Base-by-base conservation (phyloP, 495 filamentous ascomycete species). In the Cryomyces minteri region DNA sequence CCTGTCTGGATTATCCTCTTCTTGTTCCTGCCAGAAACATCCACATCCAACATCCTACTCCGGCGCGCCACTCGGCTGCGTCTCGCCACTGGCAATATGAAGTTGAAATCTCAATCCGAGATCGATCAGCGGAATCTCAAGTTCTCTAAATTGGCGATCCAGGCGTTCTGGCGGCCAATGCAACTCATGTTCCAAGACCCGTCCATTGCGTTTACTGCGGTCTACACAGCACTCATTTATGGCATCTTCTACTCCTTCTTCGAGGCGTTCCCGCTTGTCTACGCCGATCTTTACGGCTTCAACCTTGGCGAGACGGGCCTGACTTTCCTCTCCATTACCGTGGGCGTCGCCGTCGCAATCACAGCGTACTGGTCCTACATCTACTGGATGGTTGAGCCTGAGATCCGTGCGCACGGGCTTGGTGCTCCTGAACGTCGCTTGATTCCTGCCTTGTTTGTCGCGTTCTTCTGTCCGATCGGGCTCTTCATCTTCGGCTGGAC, bases 261-360 rank as follows among this genome's bases (percentile, higher is more conserved):
- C 65, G 79, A 82, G 55, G 76, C 72, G 50, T 82, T 84, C 64
- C 78, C 79, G 4, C 60, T 84, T n/a, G 76, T 84, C 43, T 84
- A 80, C 62, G 67, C 68, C 1, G 67, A 62, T 45, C 64, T 70
- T 47, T 82, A 82, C 62, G 56, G 58, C 54, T 77, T 83, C 62
- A 72, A 64, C 47, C 61, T 74, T 25, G 79, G 80, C 40, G 50
- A 72, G 48, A 61, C 71, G 46, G 78, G 80, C 40, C 65, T 84
- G 5, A 70, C 76, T 32, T 84, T 84, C 69, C 60, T 76, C 4
- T 70, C 72, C 50, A 67, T 82, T 50, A 57, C 73, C 47, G 67
- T 82, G 34, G 65, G 69, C 11, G 73, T 70, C 52, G 42, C 73
- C 33, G 44, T 82, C 43, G 69, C 66, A 32, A 62, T 78, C 25